Base-by-base conservation (phyloP, 352 stramenopile species). In the Phytophthora sp. region DNA sequence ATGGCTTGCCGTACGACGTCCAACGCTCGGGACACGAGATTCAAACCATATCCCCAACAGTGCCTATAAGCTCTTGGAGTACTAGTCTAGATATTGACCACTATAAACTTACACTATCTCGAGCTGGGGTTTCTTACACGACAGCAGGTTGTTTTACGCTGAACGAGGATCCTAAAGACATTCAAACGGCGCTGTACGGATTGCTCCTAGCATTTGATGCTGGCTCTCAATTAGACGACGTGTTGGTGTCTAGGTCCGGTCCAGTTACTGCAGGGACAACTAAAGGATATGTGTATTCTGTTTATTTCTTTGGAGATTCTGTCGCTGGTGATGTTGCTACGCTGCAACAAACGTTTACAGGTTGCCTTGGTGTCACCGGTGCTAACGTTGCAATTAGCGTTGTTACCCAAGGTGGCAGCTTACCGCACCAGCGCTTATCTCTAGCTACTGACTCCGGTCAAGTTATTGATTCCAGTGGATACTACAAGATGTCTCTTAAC, bases 221-320 rank as follows among this genome's bases (percentile, higher is more conserved):
- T 5, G 62, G 50, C 1, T 55, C 67, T 3, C 31, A 63, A 15
- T 15, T 15, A 0, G 59, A 58, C 1, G 69, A 81, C 21, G 69
- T 92, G 23, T 74, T 81, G 20, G 85, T 94, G 5, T 89, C 84
- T 27, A 67, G 70, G 8, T 60, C 54, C 5, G 70, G 72, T 0
- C 75, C 78, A 8, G 49, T 82, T 4, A 52, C 42, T 3, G 72
- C 56, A 2, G 71, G 65, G 5, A 48, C 51, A 13, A 54, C 18
- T 2, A 89, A 68, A 10, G 76, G 73, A 18, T 98, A 98, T 59
- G 72, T 95, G 4, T 98, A 96, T 59, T 92, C 83, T 15, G 74
- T 99, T 24, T 98, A 98, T 69, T 99, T 98, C 41, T 50, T 87
- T 20, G 96, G 95, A 6, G 62, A 74, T 4, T 66, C 63, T 3